These are phyloP conservation scores for Isoetes engelmannii DNA, from an alignment of 83 land plant genomes.

Conservation along the genomic window DNA sequence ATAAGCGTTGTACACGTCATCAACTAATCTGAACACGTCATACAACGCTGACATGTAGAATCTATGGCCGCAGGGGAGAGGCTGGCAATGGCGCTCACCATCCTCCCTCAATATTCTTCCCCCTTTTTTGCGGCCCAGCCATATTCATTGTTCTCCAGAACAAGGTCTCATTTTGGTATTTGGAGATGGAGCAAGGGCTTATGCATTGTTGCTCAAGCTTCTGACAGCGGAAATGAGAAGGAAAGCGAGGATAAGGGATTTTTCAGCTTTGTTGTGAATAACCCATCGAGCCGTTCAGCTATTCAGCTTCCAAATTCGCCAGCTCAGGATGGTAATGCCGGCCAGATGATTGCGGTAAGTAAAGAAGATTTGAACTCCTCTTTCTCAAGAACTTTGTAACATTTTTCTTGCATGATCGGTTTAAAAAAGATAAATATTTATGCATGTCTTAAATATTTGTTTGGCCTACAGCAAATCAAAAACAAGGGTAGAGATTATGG, in stretches of 20 bases:
- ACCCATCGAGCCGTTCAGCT: constrained; percentile 76
- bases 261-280: constrained; percentile 86
- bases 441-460: not conserved
- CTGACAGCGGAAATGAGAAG: not conserved
- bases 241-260: constrained; percentile 24
- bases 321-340: constrained; percentile 87
- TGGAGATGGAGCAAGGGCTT: no score
- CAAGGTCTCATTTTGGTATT: no score
- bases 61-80: no score
- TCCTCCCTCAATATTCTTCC: no score
- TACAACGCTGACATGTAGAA: no score
- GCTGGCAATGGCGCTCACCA: no score
- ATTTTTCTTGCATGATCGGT: not conserved
- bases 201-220: no score
- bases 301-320: constrained; percentile 86
- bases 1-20: no score
- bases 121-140: no score
- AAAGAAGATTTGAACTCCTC: not conserved
- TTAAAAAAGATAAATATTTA: not conserved
- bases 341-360: constrained; percentile 84
- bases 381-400: not conserved
- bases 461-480: constrained; percentile 57
- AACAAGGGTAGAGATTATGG: constrained; percentile 91
- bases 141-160: no score
- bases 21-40: no score